phyloP scores from a whole-genome alignment of 1,284 basidiomycete genomes.

The Schizophyllum commune region DNA sequence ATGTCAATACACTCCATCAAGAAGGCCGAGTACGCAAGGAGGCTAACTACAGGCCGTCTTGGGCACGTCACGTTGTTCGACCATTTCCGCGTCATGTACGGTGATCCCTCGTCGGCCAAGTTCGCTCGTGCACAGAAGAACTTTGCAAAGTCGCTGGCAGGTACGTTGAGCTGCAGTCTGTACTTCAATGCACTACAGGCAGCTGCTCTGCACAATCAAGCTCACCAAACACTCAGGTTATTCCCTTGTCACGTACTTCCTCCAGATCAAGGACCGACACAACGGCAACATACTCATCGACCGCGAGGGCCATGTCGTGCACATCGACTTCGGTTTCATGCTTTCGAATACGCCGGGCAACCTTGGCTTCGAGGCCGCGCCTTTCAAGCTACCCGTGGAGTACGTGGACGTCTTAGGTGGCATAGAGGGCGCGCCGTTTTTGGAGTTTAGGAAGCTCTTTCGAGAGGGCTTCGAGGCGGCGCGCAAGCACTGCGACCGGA shows the following conservation, averaged over 20 bases:
- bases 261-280: slow-evolving; percentile 98
- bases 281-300: slow-evolving; percentile 98
- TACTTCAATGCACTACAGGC: background rate
- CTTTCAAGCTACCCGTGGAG: slow-evolving; percentile 93
- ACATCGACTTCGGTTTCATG: slow-evolving; percentile 99
- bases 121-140: slow-evolving; percentile 83
- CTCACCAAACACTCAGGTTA: slow-evolving; percentile 45
- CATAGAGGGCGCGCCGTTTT: slow-evolving; percentile 67
- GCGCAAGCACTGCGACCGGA: slow-evolving; percentile 93
- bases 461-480: slow-evolving; percentile 91
- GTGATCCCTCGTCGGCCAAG: slow-evolving; percentile 79
- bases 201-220: background rate
- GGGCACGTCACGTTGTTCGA: slow-evolving; percentile 85
- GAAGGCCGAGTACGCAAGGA: slow-evolving; percentile 92
- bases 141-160: slow-evolving; percentile 93
- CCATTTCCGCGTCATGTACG: slow-evolving; percentile 84
- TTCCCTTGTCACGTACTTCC: slow-evolving; percentile 89
- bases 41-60: slow-evolving; percentile 72
- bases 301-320: slow-evolving; percentile 87
- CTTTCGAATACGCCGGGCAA: slow-evolving; percentile 95
- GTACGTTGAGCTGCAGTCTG: slow-evolving; percentile 26
- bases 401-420: slow-evolving; percentile 97
- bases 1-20: slow-evolving; percentile 99
- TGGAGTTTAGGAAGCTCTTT: slow-evolving; percentile 85
- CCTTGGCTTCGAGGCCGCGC: slow-evolving; percentile 97